These are phyloP conservation scores for Phytophthora pseudosyringae DNA, from an alignment of 352 stramenopile species.

Conservation along the genomic window DNA sequence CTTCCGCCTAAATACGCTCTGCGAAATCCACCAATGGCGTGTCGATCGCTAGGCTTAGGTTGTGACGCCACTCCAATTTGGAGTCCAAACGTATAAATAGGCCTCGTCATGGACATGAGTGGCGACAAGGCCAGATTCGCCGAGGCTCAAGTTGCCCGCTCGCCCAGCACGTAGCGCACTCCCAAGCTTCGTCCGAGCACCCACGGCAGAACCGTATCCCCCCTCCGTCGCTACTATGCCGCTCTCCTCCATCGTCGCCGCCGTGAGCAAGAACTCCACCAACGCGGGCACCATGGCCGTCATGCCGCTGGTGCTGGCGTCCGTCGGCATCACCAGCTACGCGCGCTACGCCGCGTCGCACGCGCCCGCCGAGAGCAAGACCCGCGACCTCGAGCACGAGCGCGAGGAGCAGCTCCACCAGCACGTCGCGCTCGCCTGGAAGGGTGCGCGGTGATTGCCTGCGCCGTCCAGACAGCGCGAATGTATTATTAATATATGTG, in stretches of 20 bases:
- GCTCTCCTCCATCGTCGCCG: conserved; percentile 47
- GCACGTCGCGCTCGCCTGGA: conserved; percentile 71
- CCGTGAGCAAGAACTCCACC: conserved; percentile 48
- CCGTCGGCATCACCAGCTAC: conserved; percentile 69
- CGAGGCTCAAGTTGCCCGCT: conserved; percentile 23
- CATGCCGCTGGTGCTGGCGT: conserved; percentile 67
- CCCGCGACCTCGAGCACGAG: conserved; percentile 41
- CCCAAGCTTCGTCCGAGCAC: conserved; percentile 14
- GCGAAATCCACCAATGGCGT: conserved; percentile 10
- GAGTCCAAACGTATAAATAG: conserved; percentile 23
- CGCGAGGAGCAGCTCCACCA: conserved; percentile 62
- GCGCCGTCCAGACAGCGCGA: neutral
- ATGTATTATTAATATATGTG: conserved; percentile 26
- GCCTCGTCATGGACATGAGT: conserved; percentile 19
- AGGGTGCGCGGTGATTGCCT: conserved; percentile 55
- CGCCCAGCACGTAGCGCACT: conserved; percentile 14
- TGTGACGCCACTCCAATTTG: conserved; percentile 4
- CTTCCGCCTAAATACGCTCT: conserved; percentile 13
- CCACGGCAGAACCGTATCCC: neutral
- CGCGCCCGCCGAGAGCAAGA: conserved; percentile 40
- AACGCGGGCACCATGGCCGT: conserved; percentile 52
- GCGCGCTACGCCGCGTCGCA: conserved; percentile 61
- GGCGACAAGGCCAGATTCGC: conserved; percentile 18
- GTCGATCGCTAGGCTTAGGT: neutral
- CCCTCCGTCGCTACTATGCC: conserved; percentile 24